phyloP scores from a whole-genome alignment of 1,139 yeast genomes.

The Candida tetrigidarum region DNA sequence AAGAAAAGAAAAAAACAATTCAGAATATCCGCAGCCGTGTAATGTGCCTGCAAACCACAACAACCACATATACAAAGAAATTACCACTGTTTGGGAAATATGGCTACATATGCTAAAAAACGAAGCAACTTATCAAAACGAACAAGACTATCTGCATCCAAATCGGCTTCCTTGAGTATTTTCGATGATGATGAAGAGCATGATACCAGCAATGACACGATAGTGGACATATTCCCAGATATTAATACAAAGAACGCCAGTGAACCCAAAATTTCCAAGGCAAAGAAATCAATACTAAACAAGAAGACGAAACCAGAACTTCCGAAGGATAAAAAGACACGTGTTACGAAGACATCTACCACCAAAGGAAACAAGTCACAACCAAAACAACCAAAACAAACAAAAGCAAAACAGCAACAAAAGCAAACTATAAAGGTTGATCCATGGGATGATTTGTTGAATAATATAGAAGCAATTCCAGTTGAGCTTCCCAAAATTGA shows the following conservation, averaged over 20 bases:
- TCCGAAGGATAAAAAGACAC: neutral
- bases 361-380: neutral
- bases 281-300: neutral
- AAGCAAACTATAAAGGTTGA: neutral
- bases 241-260: neutral
- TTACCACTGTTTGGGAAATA: no score
- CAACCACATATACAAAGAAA: no score
- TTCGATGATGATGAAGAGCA: neutral
- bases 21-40: no score
- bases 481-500: slow-evolving; percentile 6
- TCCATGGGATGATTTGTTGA: slow-evolving; percentile 28
- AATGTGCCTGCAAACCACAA: no score
- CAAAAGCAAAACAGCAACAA: neutral
- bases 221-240: slow-evolving; percentile 2
- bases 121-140: neutral
- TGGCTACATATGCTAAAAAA: slow-evolving; percentile 8
- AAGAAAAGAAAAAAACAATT: no score
- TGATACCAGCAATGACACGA: neutral
- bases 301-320: neutral
- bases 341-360: neutral
- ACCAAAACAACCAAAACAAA: neutral
- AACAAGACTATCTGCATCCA: neutral
- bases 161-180: neutral
- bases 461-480: slow-evolving; percentile 16
- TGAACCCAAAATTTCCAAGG: neutral